Percentiles rank a stretch among this genome's conserved stretches.
Conservation (phyloP, 192 early-diverging fungal species). For the Backusella sp. region DNA sequence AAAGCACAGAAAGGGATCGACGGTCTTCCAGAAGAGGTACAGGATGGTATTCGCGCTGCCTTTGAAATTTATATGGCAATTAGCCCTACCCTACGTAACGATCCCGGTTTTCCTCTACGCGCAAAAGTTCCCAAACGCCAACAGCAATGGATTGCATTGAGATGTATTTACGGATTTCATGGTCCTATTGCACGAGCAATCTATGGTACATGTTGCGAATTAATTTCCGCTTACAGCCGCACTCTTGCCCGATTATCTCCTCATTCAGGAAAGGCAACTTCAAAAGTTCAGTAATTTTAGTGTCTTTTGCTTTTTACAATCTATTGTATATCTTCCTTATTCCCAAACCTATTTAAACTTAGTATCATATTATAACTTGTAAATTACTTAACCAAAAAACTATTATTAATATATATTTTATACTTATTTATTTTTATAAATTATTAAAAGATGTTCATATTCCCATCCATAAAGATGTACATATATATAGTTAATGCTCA, state of each 20-base stretch:
- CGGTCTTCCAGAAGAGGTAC: slow-evolving; percentile 36
- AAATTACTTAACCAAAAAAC: background rate
- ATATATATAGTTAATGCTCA: background rate
- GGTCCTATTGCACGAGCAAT: slow-evolving; percentile 12
- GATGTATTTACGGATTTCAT: slow-evolving; percentile 30
- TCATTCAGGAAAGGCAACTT: background rate
- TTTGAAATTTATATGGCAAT: slow-evolving; percentile 49
- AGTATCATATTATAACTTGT: background rate
- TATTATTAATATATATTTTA: background rate
- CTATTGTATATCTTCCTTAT: background rate
- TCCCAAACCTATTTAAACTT: background rate
- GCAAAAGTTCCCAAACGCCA: slow-evolving; percentile 27
- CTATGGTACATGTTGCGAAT: background rate
- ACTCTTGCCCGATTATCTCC: background rate
- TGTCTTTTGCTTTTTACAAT: background rate
- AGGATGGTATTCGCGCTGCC: slow-evolving; percentile 38
- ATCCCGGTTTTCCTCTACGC: slow-evolving; percentile 35
- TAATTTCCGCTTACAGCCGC: background rate
- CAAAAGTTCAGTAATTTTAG: background rate
- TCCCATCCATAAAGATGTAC: background rate
- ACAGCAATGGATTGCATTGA: slow-evolving; percentile 29
- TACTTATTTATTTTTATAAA: background rate
- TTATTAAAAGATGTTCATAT: background rate
- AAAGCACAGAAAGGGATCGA: slow-evolving; percentile 36
- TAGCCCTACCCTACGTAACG: slow-evolving; percentile 31